Evolutionary conservation across 2,329 filamentous ascomycete genomes (phyloP), one percentile per base, ranked within the genome.

Genomic region (Xylariaceae sp.): DNA sequence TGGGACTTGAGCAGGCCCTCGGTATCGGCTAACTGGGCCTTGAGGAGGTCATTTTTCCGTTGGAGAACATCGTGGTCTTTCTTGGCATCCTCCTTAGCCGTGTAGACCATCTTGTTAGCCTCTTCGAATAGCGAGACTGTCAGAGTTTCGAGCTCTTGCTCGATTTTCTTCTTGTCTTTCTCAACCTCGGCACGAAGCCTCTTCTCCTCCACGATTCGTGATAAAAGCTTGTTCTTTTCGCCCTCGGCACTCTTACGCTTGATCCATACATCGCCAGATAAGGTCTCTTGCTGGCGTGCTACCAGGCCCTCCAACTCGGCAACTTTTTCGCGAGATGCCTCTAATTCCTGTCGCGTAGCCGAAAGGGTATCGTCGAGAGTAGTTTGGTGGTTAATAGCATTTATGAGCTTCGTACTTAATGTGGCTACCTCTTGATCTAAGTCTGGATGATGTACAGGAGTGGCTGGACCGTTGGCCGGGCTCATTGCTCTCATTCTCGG

Each of bases 31-130:
- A 98, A 73, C 63, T 97, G 90, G 19, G 84, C 76, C 56, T 81
- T 87, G 38, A 97, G 76, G 64, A 94, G 88, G 43, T 95, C 89
- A 56, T 93, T 95, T 60, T 88, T 88, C 58, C 85, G 86, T 43
- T 89, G 83, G 32, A 90, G 71, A 4, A 78, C 76, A 51, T 96
- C 89, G 29, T 89, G 85, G 54, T 96, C 89, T 49, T 79, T 82
- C 47, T 89, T 83, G 8, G 93, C 89, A 47, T 95, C 88, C 62
- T 90, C 89, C 59, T 95, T 88, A 29, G 91, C 91, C 13, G 81
- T 82, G 31, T 91, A 87, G 39, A 98, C 93, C 91, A 98, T 97
- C 74, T 86, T 90, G 68, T 98, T 97, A 37, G 93, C 93, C 71
- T 98, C 91, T 61, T 97, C 89, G 49, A 98, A 98, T n/a, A 98